A percentile compares a stretch with the other conserved stretches of the same genome.
Conservation (phyloP, 306 rosid species). For the Cicer bijugum region DNA sequence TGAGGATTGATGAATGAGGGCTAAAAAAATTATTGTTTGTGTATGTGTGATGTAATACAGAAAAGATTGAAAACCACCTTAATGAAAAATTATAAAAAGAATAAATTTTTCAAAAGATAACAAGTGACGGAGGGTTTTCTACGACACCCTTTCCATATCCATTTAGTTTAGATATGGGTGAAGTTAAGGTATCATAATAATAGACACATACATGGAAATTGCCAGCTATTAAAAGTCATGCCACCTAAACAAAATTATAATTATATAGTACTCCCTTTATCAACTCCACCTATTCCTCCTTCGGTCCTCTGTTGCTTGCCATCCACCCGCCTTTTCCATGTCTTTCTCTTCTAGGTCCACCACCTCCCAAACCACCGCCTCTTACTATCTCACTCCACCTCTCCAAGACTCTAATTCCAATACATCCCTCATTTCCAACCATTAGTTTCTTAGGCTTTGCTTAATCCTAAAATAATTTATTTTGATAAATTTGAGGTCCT, state of each 20-base stretch:
- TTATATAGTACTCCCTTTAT: too few relatives aligned
- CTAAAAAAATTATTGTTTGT: too few relatives aligned
- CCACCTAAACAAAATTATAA: too few relatives aligned
- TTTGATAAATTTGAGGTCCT: constrained; percentile 36
- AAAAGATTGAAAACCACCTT: neutral
- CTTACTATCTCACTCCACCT: neutral
- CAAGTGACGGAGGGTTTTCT: neutral
- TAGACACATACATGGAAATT: neutral
- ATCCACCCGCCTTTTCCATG: neutral
- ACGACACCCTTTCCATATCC: neutral
- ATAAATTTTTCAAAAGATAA: neutral
- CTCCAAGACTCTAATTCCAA: neutral
- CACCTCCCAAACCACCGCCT: neutral
- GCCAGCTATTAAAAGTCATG: neutral
- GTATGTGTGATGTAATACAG: neutral
- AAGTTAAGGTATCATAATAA: neutral
- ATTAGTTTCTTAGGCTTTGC: neutral
- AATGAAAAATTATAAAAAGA: neutral
- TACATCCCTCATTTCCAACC: neutral
- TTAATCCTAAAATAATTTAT: constrained; percentile 18
- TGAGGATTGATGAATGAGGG: too few relatives aligned
- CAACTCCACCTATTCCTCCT: neutral
- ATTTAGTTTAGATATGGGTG: too few relatives aligned
- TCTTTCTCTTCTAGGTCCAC: neutral
- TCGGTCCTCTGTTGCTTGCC: neutral